Base-by-base conservation (phyloP, 768 basidiomycete genomes). In the Pseudohyphozyma bogoriensis region DNA sequence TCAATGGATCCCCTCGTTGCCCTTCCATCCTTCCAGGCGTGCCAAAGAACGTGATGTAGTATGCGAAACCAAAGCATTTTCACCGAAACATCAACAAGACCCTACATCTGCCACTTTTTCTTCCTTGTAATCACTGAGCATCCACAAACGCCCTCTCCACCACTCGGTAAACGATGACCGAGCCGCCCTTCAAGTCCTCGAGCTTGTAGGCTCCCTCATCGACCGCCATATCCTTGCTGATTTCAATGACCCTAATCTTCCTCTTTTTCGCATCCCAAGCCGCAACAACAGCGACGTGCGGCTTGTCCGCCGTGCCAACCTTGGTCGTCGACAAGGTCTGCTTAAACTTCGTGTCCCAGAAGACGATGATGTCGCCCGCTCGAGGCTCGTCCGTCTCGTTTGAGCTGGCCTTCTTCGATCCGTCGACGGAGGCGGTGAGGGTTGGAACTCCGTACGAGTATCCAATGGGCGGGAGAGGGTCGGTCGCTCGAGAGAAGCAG, bases 211-310 rank as follows among this genome's bases (percentile, higher is more conserved):
- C 20, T 10, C 53, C 55, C 40, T 63, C 62, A 42, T 59, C 64
- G 42, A 58, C 42, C 4, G 42, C 11, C 2, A 60, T 58, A 16
- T 36, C 50, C 61, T 55, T 62, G 39, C 54, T 60, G 40, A 67
- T 62, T 50, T 67, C 62, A 42, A 61, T 12, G 16, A 59, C 59
- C 47, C 31, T 54, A 11, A 67, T 22, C 52, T 67, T 67, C 31
- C 54, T 33, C 62, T 67, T 67, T 53, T 64, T 64, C 20, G 50
- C 56, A 22, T 67, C 66, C 53, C 58, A 67, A 2, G 54, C 66
- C 12, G 26, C 59, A 3, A 67, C 66, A 31, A 67, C 37, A 26
- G 62, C 66, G 37, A 61, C 28, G 54, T 60, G 61, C 0, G 62
- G 62, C 1, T 10, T 22, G 8, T 42, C n/a, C 3, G 24, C 40